phyloP scores from a whole-genome alignment of 495 filamentous ascomycete species.

The Lophium mytilinum region DNA sequence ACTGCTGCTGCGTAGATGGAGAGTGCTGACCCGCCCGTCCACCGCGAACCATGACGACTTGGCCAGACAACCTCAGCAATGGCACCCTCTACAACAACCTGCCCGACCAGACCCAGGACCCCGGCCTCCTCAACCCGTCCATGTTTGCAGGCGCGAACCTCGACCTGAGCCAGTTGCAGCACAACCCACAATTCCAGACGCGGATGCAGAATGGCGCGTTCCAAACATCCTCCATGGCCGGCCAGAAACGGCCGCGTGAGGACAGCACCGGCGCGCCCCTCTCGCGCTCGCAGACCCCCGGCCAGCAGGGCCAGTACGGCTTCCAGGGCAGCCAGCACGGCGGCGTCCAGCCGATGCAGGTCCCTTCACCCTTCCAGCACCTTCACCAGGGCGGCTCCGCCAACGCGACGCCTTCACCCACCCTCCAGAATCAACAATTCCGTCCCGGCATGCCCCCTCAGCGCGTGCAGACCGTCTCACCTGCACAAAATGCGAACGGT shows the following conservation, averaged over 20 bases:
- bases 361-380: slow-evolving; percentile 67
- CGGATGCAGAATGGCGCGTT: slow-evolving; percentile 2
- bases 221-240: not conserved
- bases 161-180: slow-evolving; percentile 1
- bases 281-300: slow-evolving; percentile 89
- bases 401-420: slow-evolving; percentile 80
- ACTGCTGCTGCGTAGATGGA: slow-evolving; percentile 3
- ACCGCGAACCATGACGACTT: not conserved
- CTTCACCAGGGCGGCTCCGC: slow-evolving; percentile 73
- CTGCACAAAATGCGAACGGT: slow-evolving; percentile 59
- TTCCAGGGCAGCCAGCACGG: slow-evolving; percentile 48
- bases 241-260: not conserved
- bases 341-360: slow-evolving; percentile 46
- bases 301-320: slow-evolving; percentile 59
- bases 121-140: not conserved
- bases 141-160: not conserved
- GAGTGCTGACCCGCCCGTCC: not conserved
- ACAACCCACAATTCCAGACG: slow-evolving; percentile 3
- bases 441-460: slow-evolving; percentile 55
- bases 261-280: slow-evolving; percentile 30
- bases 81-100: slow-evolving; percentile 2
- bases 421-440: slow-evolving; percentile 71
- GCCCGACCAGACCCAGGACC: not conserved
- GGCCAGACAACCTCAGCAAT: slow-evolving; percentile 2
- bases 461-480: slow-evolving; percentile 81